Evolutionary conservation across 228 moss, liverwort and hornwort species (phyloP).

Genomic region (Sphagnum magellanicum): DNA sequence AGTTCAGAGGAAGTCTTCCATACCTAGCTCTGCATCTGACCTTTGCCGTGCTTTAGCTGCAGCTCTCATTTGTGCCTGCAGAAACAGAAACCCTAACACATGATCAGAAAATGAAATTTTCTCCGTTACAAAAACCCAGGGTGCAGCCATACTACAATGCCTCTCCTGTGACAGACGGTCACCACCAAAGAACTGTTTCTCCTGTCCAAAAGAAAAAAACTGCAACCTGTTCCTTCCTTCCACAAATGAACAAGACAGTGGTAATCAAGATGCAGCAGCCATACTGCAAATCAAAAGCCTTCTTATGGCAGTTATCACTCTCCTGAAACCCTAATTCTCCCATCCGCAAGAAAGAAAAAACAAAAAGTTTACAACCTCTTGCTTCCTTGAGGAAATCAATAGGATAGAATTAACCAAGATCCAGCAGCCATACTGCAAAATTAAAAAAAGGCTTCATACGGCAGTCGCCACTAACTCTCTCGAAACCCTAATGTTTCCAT

Average conservation of each 20-base stretch:
- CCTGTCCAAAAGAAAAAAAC: not conserved
- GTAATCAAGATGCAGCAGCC: not conserved
- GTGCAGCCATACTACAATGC: not conserved
- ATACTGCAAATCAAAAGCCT: not conserved
- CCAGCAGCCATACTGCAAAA: too few relatives aligned
- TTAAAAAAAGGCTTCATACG: too few relatives aligned
- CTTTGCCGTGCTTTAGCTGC: constrained; percentile 1
- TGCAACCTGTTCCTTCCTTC: not conserved
- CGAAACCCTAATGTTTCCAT: too few relatives aligned
- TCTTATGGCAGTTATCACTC: too few relatives aligned
- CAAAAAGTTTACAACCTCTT: too few relatives aligned
- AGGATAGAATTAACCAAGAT: too few relatives aligned
- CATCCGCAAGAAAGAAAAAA: not conserved
- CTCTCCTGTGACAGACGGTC: not conserved
- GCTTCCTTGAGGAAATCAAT: too few relatives aligned
- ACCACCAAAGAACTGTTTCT: not conserved
- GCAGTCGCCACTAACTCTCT: too few relatives aligned
- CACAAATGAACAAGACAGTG: not conserved
- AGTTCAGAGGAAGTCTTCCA: not conserved
- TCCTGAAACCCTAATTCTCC: not conserved
- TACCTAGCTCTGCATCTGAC: constrained; percentile 1
- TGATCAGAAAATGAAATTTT: not conserved
- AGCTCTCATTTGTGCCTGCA: constrained; percentile 5
- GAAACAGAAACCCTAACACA: not conserved
- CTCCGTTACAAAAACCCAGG: not conserved